Evolutionary conservation across 2,329 filamentous ascomycete genomes (phyloP).

Genomic region (Seiridium unicorne): DNA sequence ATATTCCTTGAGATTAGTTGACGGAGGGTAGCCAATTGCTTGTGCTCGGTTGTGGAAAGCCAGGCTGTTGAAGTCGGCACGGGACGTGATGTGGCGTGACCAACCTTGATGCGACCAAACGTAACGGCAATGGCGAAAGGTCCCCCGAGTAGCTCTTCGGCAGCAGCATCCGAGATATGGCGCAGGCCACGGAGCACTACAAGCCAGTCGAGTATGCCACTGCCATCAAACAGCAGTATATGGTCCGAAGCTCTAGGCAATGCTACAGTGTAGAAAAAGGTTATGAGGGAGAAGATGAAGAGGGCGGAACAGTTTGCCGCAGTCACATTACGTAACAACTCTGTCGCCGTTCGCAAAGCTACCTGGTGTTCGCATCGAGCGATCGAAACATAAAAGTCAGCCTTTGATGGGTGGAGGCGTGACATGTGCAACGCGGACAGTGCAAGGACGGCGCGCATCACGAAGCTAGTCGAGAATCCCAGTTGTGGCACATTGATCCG

Average conservation of each 20-base stretch:
- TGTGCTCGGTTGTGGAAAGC: background rate
- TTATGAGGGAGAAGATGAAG: background rate
- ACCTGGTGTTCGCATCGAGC: background rate
- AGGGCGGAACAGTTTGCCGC: background rate
- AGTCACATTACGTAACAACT: background rate
- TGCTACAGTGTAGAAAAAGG: background rate
- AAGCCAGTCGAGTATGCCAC: background rate
- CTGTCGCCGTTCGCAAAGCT: background rate
- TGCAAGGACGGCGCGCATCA: background rate
- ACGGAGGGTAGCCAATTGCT: background rate
- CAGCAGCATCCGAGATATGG: background rate
- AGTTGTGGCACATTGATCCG: background rate
- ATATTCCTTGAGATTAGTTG: background rate
- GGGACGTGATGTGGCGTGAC: background rate
- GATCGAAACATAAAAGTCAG: background rate
- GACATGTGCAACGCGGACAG: background rate
- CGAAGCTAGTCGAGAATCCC: background rate
- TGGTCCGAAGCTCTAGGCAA: background rate
- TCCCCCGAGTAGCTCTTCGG: background rate
- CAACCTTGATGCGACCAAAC: background rate
- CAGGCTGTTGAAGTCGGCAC: background rate
- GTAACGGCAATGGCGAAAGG: background rate
- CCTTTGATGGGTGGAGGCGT: background rate
- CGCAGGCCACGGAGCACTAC: background rate
- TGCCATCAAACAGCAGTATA: background rate